phyloP scores from a whole-genome alignment of 306 rosid genomes.

The Psophocarpus tetragonolobus region DNA sequence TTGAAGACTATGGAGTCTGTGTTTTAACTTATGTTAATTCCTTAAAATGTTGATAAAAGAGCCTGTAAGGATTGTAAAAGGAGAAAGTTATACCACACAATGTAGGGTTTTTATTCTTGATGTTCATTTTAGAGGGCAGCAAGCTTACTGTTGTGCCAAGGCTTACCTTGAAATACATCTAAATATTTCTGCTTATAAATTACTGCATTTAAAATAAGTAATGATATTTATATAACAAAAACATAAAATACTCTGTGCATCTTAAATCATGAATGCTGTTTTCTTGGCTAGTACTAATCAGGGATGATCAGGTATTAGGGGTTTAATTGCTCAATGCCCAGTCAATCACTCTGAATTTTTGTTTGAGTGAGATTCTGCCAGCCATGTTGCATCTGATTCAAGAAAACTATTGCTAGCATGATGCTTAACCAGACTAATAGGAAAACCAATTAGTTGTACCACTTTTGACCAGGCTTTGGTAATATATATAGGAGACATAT shows the following conservation, averaged over 20 bases:
- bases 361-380: neutral
- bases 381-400: neutral
- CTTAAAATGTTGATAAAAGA: neutral
- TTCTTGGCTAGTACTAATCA: neutral
- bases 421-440: neutral
- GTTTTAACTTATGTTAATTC: conserved; percentile 13
- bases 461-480: neutral
- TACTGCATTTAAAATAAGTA: neutral
- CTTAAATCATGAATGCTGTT: neutral
- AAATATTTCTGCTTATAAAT: neutral
- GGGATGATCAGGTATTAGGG: neutral
- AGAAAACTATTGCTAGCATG: neutral
- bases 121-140: neutral
- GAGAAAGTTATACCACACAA: neutral
- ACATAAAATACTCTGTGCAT: neutral
- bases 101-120: neutral
- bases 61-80: neutral
- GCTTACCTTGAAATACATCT: neutral
- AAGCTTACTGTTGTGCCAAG: neutral
- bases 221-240: neutral
- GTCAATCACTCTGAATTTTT: neutral
- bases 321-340: too few relatives aligned
- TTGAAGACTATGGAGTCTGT: neutral
- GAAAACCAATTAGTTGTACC: neutral
- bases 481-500: neutral